Percentiles rank a stretch among this genome's conserved stretches.
Evolutionary conservation across 106 monocot species (phyloP).

Genomic region (Hemerocallis citrina): DNA sequence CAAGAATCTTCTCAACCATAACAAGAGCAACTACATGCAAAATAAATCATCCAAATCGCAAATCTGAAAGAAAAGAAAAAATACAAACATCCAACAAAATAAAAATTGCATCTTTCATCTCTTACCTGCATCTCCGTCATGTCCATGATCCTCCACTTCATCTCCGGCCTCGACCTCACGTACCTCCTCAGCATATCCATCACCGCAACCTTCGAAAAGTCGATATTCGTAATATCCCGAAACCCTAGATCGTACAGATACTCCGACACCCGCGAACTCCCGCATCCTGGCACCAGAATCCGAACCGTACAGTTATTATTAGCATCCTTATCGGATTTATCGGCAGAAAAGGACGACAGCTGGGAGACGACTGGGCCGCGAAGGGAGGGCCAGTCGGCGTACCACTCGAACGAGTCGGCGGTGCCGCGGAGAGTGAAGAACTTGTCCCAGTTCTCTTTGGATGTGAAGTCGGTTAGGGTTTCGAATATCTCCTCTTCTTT

Average conservation of each 20-base stretch:
- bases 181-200: conserved; percentile 81
- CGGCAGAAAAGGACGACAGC: conserved; percentile 21
- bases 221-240: conserved; percentile 64
- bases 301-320: background rate
- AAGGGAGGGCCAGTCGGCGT: conserved; percentile 81
- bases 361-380: conserved; percentile 42
- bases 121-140: conserved; percentile 91
- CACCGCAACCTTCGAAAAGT: conserved; percentile 86
- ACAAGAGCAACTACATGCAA: too few species aligned
- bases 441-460: conserved; percentile 97
- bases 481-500: conserved; percentile 42
- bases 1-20: too few species aligned
- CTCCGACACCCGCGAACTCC: conserved; percentile 82
- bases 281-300: conserved; percentile 92
- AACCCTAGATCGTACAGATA: conserved; percentile 79
- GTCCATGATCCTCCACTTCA: conserved; percentile 97
- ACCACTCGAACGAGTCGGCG: conserved; percentile 95
- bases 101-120: background rate
- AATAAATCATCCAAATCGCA: too few species aligned
- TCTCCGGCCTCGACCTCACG: conserved; percentile 65
- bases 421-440: conserved; percentile 80
- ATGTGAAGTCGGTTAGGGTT: conserved; percentile 88
- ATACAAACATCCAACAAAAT: background rate
- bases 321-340: background rate
- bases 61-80: too few species aligned